A percentile compares a stretch with the other conserved stretches of the same genome.
phyloP scores from a whole-genome alignment of 768 basidiomycete species.

The Mycena alexandri region DNA sequence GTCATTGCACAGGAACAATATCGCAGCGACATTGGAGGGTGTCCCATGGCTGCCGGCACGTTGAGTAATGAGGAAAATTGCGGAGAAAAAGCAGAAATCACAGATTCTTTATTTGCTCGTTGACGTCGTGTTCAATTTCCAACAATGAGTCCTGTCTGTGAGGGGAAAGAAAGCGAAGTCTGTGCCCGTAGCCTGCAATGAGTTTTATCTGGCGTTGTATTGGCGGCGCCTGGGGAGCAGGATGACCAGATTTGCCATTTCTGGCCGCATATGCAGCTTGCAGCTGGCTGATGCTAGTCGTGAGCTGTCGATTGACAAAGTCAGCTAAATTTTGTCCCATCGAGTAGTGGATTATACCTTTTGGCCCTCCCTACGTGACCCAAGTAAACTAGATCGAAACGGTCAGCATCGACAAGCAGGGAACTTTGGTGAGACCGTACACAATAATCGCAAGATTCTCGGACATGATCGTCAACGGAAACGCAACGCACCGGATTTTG shows the following conservation, averaged over 20 bases:
- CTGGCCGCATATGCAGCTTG: neutral
- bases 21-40: conserved; percentile 1
- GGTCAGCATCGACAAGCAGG: neutral
- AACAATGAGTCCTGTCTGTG: neutral
- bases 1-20: neutral
- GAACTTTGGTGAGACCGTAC: neutral
- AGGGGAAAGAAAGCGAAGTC: neutral
- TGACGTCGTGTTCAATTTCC: conserved; percentile 3
- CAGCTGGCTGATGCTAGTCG: neutral
- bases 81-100: neutral
- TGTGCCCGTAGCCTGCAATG: neutral
- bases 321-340: neutral
- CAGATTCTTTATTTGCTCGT: neutral
- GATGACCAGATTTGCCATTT: neutral
- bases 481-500: neutral
- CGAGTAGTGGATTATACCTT: neutral
- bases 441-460: neutral
- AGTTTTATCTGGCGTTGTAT: neutral
- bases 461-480: neutral
- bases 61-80: neutral
- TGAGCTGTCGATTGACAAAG: neutral
- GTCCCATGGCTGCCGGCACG: neutral
- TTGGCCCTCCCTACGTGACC: neutral
- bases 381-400: neutral
- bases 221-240: neutral